phyloP scores from a whole-genome alignment of 331 rosid species.

The Pyrus hybrid region DNA sequence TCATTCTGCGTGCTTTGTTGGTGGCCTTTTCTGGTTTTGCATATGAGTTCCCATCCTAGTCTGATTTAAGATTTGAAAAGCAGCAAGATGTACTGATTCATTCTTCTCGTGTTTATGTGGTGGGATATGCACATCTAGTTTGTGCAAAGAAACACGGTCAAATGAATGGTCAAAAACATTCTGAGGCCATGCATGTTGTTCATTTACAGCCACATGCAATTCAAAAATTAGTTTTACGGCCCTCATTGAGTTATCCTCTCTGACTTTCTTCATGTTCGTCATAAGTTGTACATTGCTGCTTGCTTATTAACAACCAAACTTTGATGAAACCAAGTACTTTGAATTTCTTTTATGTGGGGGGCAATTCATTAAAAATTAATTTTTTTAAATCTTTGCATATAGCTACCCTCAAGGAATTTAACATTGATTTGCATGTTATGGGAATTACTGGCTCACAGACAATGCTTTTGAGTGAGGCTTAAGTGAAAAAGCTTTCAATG shows the following conservation, averaged over 20 bases:
- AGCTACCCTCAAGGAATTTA: slow-evolving; percentile 73
- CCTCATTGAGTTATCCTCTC: no score
- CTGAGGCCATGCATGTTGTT: background rate
- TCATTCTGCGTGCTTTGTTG: background rate
- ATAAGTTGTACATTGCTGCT: no score
- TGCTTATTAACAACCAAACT: no score
- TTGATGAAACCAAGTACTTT: no score
- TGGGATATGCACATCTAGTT: no score
- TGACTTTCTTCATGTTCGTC: no score
- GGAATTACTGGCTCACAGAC: slow-evolving; percentile 65
- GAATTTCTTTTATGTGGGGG: no score
- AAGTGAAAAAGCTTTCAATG: slow-evolving; percentile 45
- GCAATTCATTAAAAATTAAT: no score
- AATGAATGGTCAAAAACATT: background rate
- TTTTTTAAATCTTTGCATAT: no score
- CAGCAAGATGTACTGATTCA: background rate
- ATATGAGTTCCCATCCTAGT: background rate
- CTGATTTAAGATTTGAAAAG: background rate
- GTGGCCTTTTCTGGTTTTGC: background rate
- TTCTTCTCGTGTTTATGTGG: no score
- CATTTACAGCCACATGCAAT: background rate
- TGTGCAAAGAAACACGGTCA: background rate
- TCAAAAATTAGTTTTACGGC: background rate
- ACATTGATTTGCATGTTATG: slow-evolving; percentile 87
- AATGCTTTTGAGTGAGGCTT: slow-evolving; percentile 72